Percentiles rank a stretch among this genome's conserved stretches.
Evolutionary conservation across 345 rosid genomes (phyloP).

Genomic region (Theobroma cacao): DNA sequence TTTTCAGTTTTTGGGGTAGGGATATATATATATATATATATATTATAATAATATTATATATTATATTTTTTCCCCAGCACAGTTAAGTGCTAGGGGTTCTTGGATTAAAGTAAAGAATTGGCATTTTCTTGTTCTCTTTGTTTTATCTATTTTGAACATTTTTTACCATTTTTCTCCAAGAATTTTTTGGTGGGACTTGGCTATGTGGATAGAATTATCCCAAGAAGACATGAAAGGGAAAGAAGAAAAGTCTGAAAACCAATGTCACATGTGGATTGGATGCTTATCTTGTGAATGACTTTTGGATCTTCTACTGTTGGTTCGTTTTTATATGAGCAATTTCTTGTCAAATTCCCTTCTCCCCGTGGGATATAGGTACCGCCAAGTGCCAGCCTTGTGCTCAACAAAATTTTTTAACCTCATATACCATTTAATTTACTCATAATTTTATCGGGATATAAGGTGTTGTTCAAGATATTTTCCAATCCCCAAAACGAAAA

Average conservation of each 20-base stretch:
- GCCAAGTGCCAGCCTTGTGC: conserved; percentile 9
- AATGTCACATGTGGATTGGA: conserved; percentile 17
- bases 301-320: conserved; percentile 22
- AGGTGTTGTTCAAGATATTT: background rate
- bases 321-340: background rate
- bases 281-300: conserved; percentile 23
- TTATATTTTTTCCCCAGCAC: background rate
- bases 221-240: background rate
- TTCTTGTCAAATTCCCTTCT: background rate
- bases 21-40: too few relatives aligned
- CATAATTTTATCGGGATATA: background rate
- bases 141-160: conserved; percentile 3
- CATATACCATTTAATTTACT: too few relatives aligned
- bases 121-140: conserved; percentile 21
- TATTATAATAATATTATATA: too few relatives aligned
- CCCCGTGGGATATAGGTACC: background rate
- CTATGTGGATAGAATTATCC: conserved; percentile 21
- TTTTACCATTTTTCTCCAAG: background rate
- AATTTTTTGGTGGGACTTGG: conserved; percentile 9
- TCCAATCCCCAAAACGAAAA: background rate
- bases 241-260: background rate
- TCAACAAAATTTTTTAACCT: background rate
- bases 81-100: conserved; percentile 6
- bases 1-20: background rate
- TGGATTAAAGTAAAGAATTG: conserved; percentile 31